phyloP scores from a whole-genome alignment of 805 yeast species.

The Ogataea angusta region DNA sequence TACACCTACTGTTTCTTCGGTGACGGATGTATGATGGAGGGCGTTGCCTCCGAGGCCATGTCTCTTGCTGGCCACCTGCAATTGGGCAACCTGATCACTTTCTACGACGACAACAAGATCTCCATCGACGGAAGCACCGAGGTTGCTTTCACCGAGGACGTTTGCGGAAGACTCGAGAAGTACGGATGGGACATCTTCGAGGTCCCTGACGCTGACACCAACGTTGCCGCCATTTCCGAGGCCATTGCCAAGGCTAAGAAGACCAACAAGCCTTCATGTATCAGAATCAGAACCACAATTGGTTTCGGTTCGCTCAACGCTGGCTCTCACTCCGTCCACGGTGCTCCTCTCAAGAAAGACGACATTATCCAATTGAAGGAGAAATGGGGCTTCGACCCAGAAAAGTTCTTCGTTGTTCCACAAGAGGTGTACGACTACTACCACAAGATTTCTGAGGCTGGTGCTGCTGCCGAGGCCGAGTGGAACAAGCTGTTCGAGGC shows the following conservation, averaged over 20 bases:
- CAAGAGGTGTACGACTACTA: constrained; percentile 76
- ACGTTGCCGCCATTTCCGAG: constrained; percentile 59
- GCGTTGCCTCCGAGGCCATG: constrained; percentile 90
- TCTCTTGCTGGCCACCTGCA: constrained; percentile 96
- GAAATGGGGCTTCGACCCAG: constrained; percentile 86
- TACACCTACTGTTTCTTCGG: constrained; percentile 82
- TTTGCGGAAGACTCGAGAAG: constrained; percentile 74
- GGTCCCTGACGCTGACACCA: constrained; percentile 79
- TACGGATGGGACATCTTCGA: constrained; percentile 90
- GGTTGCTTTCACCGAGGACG: constrained; percentile 92
- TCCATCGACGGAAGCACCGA: constrained; percentile 93
- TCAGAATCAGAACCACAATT: constrained; percentile 85
- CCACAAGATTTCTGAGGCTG: constrained; percentile 53
- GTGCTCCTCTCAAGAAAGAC: constrained; percentile 92
- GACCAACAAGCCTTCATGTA: constrained; percentile 83
- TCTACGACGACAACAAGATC: constrained; percentile 96
- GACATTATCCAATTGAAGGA: constrained; percentile 84
- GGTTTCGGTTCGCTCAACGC: constrained; percentile 86
- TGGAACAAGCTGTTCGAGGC: constrained; percentile 67
- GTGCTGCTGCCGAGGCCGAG: constrained; percentile 64
- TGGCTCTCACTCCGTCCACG: constrained; percentile 94
- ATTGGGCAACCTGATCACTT: constrained; percentile 87
- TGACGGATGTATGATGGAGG: constrained; percentile 98
- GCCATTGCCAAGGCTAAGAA: constrained; percentile 83
- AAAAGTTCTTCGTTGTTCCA: constrained; percentile 73